phyloP scores from a whole-genome alignment of 1,284 basidiomycete genomes.

The Garcileccinum viscosum region DNA sequence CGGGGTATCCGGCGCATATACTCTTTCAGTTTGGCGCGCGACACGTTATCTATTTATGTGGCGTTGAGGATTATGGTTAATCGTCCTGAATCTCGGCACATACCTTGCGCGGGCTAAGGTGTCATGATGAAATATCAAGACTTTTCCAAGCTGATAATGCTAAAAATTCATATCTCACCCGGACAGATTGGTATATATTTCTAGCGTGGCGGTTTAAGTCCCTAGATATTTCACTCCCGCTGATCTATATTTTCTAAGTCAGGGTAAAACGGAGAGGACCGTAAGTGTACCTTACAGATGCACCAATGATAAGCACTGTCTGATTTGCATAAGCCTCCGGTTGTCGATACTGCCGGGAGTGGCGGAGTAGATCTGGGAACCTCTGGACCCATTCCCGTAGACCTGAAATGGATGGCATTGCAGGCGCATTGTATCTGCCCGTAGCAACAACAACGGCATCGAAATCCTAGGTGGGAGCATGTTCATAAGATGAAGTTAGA shows the following conservation, averaged over 20 bases:
- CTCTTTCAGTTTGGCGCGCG: neutral
- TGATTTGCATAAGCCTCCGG: constrained; percentile 47
- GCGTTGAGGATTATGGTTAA: neutral
- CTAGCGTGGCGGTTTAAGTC: constrained; percentile 17
- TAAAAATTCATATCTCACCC: constrained; percentile 14
- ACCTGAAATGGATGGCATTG: constrained; percentile 22
- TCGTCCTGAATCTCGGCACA: neutral
- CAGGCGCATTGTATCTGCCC: constrained; percentile 22
- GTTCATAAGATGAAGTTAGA: neutral
- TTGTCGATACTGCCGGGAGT: constrained; percentile 52
- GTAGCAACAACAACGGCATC: constrained; percentile 26
- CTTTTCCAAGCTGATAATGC: neutral
- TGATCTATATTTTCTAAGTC: neutral
- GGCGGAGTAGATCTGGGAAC: constrained; percentile 45
- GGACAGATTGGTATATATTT: constrained; percentile 19
- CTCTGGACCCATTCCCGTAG: constrained; percentile 40
- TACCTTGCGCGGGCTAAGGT: constrained; percentile 12
- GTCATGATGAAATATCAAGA: neutral
- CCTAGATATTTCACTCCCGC: constrained; percentile 23
- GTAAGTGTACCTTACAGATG: constrained; percentile 18
- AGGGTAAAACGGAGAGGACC: neutral
- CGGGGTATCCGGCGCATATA: constrained; percentile 7
- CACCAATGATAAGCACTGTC: constrained; percentile 55
- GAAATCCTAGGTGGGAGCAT: constrained; percentile 15
- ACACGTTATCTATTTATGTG: constrained; percentile 1